Evolutionary conservation across 768 basidiomycete species (phyloP), one percentile per base, ranked within the genome.

Genomic region (Kwoniella newhampshirensis): DNA sequence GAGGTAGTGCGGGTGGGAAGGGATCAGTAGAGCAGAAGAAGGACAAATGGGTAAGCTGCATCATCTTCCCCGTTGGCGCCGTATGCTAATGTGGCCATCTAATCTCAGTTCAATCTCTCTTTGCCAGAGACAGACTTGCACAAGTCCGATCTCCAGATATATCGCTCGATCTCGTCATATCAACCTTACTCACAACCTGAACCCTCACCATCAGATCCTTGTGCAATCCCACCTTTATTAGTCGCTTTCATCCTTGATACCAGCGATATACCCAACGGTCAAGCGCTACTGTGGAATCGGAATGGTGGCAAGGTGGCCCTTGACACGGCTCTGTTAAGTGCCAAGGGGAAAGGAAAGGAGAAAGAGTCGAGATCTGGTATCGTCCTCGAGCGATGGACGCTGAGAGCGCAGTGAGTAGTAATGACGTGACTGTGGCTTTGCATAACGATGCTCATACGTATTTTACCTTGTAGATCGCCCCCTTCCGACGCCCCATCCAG

Each of bases 201-300:
- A 18, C 13, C 50, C 4, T 37, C 51, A 15, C 47, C 40, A 2
- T 25, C 54, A 5, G 21, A 35, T 13, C 58, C 49, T n/a, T 57
- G 45, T 23, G 45, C 54, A 4, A 59, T 74, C 27, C 74, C 74
- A 21, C 74, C 74, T 1, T 59, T 75, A 4, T 59, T 76, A 7
- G 61, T 76, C 20, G 75, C 75, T 8, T 76, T 76, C 57, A 74
- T 72, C 2, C 64, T 76, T 9, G 75, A 76, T 51, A 68, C 69
- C 2, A 68, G 66, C 25, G 74, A 73, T 53, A 21, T 75, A 3
- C 68, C 68, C 0, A 61, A 44, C 18, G 59, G 60, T 8, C 70
- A 74, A 25, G 74, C 71, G 1, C 43, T 75, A 41, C 54, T 73
- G 27, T 73, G 67, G 65, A 66, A 66, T 42, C 43, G 60, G n/a